Evolutionary conservation across 2,329 filamentous ascomycete species (phyloP).

Genomic region (Ceratocystis lukuohia): DNA sequence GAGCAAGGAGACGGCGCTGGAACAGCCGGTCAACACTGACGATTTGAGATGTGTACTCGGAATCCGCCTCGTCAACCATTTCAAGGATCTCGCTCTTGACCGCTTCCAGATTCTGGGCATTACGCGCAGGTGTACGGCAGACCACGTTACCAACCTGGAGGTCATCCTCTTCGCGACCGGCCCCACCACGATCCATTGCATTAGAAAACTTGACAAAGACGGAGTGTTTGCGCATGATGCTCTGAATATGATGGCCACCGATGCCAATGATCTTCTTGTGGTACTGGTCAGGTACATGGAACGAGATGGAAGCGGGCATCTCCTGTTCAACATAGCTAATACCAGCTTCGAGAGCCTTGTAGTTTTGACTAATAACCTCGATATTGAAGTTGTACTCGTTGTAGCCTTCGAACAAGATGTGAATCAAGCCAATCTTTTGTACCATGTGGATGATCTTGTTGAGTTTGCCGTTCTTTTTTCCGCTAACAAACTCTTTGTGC

Average conservation of each 20-base stretch:
- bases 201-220: constrained; percentile 99
- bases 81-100: constrained; percentile 99
- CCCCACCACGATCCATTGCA: constrained; percentile 88
- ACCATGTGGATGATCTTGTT: constrained; percentile 92
- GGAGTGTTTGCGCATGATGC: constrained; percentile 99
- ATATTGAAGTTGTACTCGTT: constrained; percentile 99
- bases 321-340: constrained; percentile 91
- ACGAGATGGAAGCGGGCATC: constrained; percentile 97
- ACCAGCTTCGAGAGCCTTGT: constrained; percentile 88
- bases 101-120: constrained; percentile 88
- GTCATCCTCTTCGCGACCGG: constrained; percentile 92
- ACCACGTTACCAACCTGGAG: constrained; percentile 99
- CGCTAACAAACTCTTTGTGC: constrained; percentile 98
- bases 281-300: constrained; percentile 97
- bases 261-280: constrained; percentile 99
- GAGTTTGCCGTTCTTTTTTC: constrained; percentile 99
- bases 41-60: constrained; percentile 88
- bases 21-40: constrained; percentile 91
- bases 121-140: constrained; percentile 89
- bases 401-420: constrained; percentile 98
- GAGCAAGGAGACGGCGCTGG: constrained; percentile 82
- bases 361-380: constrained; percentile 82
- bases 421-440: constrained; percentile 77
- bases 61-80: constrained; percentile 95
- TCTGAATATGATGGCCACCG: constrained; percentile 94